Base-by-base conservation (phyloP, 148 eudicot genomes). In the Arbutus unedo region DNA sequence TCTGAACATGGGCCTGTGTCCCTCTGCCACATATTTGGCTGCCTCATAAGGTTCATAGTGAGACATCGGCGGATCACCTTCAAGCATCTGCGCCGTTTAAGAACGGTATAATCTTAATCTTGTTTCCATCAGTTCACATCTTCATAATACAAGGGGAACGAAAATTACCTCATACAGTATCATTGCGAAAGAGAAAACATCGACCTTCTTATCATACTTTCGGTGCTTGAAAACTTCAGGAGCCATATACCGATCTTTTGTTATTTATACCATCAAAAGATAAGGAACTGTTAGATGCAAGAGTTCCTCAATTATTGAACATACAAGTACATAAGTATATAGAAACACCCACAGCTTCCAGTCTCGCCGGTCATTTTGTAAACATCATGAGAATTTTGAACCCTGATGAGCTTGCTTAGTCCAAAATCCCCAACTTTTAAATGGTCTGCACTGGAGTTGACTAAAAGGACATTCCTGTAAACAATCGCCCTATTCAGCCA, bases 341-440 rank as follows among this genome's bases (percentile, higher is more conserved):
- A 45, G 1, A 16, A 73, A 51, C 56, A 89, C 97, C 89, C 86
- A 96, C 99, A 96, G 91, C 99, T 96, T 89, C 99, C 99, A 70
- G 99, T 94, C 87, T 96, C 99, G 47, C 99, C 99, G 62, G 99
- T 96, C 97, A 96, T 87, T 88, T 94, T 94, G 90, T 96, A 96
- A 25, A 94, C 95, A 84, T 96, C 99, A 62, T 90, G 98, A 79
- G 99, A 92, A 89, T 94, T 91, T 81, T 94, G 89, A 77, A 92
- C 97, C 83, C 87, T 89, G 31, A 96, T 92, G 54, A 96, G 99
- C 91, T 96, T 96, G 93, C 99, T 96, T 74, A 96, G 83, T 82
- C 99, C 99, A 89, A 96, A 96, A 86, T 96, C 99, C 85, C 99
- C 99, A 54, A 96, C 99, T 89, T 96, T 96, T 82, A 96, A 82